Conservation (phyloP, 768 basidiomycete species). For the Suillus occidentalis region DNA sequence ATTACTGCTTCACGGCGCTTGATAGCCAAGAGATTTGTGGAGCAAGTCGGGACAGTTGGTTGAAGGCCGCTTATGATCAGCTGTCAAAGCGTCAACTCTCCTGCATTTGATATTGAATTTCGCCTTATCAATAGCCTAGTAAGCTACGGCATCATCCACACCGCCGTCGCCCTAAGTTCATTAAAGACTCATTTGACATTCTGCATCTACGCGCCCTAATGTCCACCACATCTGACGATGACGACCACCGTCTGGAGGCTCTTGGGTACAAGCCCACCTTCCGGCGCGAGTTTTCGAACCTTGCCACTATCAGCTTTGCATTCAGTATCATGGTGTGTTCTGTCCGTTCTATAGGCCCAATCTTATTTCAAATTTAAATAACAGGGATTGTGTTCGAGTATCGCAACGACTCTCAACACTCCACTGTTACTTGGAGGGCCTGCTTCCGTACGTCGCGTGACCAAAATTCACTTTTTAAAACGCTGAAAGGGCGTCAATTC, state of each 20-base stretch:
- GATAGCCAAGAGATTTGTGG: too few species aligned
- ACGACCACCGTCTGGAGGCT: conserved; percentile 64
- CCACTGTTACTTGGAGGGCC: conserved; percentile 70
- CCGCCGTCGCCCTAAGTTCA: too few species aligned
- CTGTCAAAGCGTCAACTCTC: too few species aligned
- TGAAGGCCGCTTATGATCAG: too few species aligned
- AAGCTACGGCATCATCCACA: neutral
- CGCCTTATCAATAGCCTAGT: too few species aligned
- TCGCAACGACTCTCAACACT: conserved; percentile 79
- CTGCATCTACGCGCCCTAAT: neutral
- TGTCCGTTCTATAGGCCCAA: neutral
- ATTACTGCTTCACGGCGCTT: too few species aligned
- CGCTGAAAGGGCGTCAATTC: conserved; percentile 1
- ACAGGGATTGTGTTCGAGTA: conserved; percentile 71
- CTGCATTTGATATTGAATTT: too few species aligned
- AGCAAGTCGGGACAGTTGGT: too few species aligned
- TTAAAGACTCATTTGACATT: neutral
- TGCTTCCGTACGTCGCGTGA: conserved; percentile 47
- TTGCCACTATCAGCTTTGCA: conserved; percentile 75
- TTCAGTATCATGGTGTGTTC: conserved; percentile 69
- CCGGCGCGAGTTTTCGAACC: conserved; percentile 80
- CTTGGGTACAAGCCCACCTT: conserved; percentile 79
- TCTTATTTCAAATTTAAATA: neutral
- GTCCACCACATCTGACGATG: conserved; percentile 32
- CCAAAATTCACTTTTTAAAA: neutral